These are phyloP conservation scores for Rosa persica DNA, from an alignment of 306 rosid species.

Conservation along the genomic window DNA sequence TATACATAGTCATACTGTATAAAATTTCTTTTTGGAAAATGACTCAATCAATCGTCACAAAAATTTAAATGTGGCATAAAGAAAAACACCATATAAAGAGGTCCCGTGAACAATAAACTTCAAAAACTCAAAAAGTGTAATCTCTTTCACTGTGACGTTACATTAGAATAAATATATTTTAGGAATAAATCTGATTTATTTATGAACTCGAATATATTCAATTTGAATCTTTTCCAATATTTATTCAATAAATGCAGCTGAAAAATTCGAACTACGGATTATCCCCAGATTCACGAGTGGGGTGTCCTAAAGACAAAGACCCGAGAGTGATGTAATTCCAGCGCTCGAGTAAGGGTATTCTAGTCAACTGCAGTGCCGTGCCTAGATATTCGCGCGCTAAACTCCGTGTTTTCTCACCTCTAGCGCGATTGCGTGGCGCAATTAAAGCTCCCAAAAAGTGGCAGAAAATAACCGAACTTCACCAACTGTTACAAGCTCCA, in stretches of 20 bases:
- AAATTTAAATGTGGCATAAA: too few relatives aligned
- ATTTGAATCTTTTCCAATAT: neutral
- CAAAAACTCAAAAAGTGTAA: too few relatives aligned
- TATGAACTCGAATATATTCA: neutral
- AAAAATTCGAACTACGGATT: neutral
- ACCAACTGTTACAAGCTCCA: neutral
- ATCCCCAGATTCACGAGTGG: too few relatives aligned
- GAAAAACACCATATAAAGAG: too few relatives aligned
- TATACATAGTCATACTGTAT: too few relatives aligned
- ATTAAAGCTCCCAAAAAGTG: neutral
- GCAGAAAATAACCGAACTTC: neutral
- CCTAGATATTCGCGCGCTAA: neutral
- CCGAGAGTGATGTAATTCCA: neutral
- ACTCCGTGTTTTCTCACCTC: neutral
- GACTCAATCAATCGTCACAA: too few relatives aligned
- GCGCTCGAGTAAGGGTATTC: neutral
- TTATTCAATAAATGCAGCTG: neutral
- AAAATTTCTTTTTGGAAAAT: too few relatives aligned
- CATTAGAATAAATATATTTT: too few relatives aligned
- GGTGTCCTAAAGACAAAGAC: neutral
- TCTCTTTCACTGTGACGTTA: too few relatives aligned
- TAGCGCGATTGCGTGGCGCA: neutral
- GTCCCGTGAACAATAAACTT: too few relatives aligned
- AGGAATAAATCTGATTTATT: too few relatives aligned
- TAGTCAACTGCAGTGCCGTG: neutral